Base-by-base conservation (phyloP, 140 eudicot genomes). In the Ambrosia hybrid region DNA sequence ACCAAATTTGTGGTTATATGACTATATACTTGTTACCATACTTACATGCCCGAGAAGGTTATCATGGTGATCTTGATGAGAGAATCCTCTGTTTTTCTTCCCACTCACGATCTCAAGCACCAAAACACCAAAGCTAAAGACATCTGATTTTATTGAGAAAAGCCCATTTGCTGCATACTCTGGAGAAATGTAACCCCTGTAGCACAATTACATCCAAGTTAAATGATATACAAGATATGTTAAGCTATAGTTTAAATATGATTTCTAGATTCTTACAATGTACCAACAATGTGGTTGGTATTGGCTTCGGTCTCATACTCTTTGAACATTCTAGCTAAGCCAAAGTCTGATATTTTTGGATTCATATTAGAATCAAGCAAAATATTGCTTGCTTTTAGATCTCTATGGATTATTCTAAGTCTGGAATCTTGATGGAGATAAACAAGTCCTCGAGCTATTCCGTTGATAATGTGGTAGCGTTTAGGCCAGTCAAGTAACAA, bases 11-110 rank as follows among this genome's bases (percentile, higher is more conserved):
- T 63, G 51, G n/a, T n/a, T 8, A 13, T 41, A 4, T 0, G 46
- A 36, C 21, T 34, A 33, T 61, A 6, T 4, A 34, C 48, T 33
- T 61, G 48, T 36, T 61, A 61, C 4, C 11, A 3, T 6, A 80
- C 84, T 80, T 80, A 80, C 84, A 68, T 80, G 84, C 17, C 84
- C 84, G 0, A 80, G 73, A 68, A 74, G 80, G 72, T 80, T 80
- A 30, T 79, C 53, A 6, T 38, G 46, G 46, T 79, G 83, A 41
- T 67, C 70, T 59, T 67, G 79, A 68, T 79, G 67, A 6, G 74
- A 33, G 74, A 79, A 79, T 68, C 79, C 78, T 75, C 81, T 80
- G 51, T 76, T 80, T 75, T 70, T 80, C 81, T 80, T 75, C 14
- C 84, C 84, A 57, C 81, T 80, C 5, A 80, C 73, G 8, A 75